These are phyloP conservation scores for Yamadazyma mexicana DNA, from an alignment of 1,139 yeast genomes.

Conservation along the genomic window DNA sequence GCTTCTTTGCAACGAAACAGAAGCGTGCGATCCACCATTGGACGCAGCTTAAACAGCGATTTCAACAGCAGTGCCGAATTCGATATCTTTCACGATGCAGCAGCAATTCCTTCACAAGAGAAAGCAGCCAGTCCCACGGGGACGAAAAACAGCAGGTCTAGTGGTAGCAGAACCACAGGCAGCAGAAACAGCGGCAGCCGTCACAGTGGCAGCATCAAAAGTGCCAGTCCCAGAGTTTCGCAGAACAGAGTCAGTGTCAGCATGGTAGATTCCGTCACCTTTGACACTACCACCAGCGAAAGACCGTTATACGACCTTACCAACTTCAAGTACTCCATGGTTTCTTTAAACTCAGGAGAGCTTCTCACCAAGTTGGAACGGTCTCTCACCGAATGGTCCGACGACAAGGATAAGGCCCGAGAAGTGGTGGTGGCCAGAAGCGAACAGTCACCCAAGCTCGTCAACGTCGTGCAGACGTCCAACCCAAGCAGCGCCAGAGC, in stretches of 20 bases:
- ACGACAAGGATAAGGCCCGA: constrained; percentile 6
- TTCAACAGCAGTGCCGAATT: constrained; percentile 3
- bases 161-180: not conserved
- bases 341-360: constrained; percentile 31
- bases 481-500: not conserved
- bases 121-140: not conserved
- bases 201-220: not conserved
- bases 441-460: not conserved
- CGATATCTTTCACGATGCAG: constrained; percentile 6
- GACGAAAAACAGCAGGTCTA: not conserved
- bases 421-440: constrained; percentile 9
- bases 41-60: constrained; percentile 9
- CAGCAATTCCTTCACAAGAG: not conserved
- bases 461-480: not conserved
- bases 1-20: constrained; percentile 2
- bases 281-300: constrained; percentile 7
- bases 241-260: not conserved
- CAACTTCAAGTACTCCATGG: constrained; percentile 7
- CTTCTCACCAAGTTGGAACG: constrained; percentile 30
- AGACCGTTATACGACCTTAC: constrained; percentile 6
- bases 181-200: not conserved
- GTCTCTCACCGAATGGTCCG: constrained; percentile 14
- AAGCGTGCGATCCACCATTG: constrained; percentile 8
- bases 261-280: not conserved
- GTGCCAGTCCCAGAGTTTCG: not conserved